A percentile compares a stretch with the other conserved stretches of the same genome.
Evolutionary conservation across 116 monocot genomes (phyloP).

Genomic region (Posidonia oceanica): DNA sequence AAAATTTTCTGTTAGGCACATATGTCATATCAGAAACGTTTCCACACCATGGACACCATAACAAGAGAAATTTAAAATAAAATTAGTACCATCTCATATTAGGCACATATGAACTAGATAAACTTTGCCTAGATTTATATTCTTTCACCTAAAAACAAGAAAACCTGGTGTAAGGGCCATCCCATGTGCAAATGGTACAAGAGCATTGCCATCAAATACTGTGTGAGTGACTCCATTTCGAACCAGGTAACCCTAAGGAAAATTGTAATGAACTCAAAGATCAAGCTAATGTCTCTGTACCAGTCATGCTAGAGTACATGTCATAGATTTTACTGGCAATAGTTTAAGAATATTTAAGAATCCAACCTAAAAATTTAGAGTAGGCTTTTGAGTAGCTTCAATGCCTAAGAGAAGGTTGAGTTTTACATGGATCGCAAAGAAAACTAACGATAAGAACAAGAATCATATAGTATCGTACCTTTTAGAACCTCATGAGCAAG

Average conservation of each 20-base stretch:
- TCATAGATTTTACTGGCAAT: background rate
- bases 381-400: slow-evolving; percentile 15
- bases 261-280: background rate
- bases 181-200: slow-evolving; percentile 86
- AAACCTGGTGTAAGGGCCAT: slow-evolving; percentile 65
- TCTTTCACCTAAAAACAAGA: too few relatives aligned
- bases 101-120: too few relatives aligned
- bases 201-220: slow-evolving; percentile 62
- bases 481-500: slow-evolving; percentile 53
- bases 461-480: slow-evolving; percentile 21
- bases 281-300: background rate
- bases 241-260: slow-evolving; percentile 57
- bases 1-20: too few relatives aligned
- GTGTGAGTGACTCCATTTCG: slow-evolving; percentile 63
- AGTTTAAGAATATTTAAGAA: background rate
- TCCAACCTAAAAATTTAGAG: slow-evolving; percentile 76
- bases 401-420: slow-evolving; percentile 10
- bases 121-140: too few relatives aligned
- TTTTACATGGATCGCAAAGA: background rate
- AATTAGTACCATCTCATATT: too few relatives aligned
- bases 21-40: too few relatives aligned
- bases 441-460: background rate
- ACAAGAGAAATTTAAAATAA: too few relatives aligned
- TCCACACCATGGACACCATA: too few relatives aligned
- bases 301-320: too few relatives aligned